A percentile compares a stretch with the other conserved stretches of the same genome.
Evolutionary conservation across 2,329 filamentous ascomycete species (phyloP).

Genomic region (Zymoseptoria ardabiliae): DNA sequence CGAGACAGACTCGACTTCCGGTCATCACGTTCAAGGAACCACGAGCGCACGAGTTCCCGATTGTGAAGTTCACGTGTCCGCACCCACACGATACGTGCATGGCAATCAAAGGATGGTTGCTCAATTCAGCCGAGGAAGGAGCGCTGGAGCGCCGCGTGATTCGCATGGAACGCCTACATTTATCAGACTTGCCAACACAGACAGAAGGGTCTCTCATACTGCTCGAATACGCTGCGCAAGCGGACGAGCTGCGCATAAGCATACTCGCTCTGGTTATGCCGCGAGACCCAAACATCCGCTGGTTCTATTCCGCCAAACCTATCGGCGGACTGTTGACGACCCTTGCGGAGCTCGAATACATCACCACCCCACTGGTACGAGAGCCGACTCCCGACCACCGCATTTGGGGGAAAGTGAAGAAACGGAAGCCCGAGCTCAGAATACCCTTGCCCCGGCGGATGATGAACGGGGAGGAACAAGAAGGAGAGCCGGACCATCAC

Average conservation of each 20-base stretch:
- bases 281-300: slow-evolving; percentile 15
- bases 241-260: neutral
- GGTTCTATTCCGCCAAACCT: slow-evolving; percentile 15
- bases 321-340: slow-evolving; percentile 4
- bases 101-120: slow-evolving; percentile 12
- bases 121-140: neutral
- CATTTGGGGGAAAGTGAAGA: neutral
- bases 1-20: slow-evolving; percentile 5
- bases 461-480: slow-evolving; percentile 1
- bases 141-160: slow-evolving; percentile 2
- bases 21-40: slow-evolving; percentile 10
- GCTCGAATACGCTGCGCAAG: slow-evolving; percentile 13
- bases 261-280: slow-evolving; percentile 17
- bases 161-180: slow-evolving; percentile 16
- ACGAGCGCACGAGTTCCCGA: slow-evolving; percentile 9
- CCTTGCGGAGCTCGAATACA: slow-evolving; percentile 1
- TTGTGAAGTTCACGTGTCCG: slow-evolving; percentile 10
- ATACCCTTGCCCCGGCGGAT: neutral
- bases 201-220: slow-evolving; percentile 11
- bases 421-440: neutral
- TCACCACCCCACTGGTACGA: neutral
- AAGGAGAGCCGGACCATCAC: slow-evolving; percentile 2
- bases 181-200: slow-evolving; percentile 8
- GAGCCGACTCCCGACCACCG: neutral
- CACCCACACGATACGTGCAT: slow-evolving; percentile 11